Base-by-base conservation (phyloP, 305 asterid species). In the Plantago lanceolata region DNA sequence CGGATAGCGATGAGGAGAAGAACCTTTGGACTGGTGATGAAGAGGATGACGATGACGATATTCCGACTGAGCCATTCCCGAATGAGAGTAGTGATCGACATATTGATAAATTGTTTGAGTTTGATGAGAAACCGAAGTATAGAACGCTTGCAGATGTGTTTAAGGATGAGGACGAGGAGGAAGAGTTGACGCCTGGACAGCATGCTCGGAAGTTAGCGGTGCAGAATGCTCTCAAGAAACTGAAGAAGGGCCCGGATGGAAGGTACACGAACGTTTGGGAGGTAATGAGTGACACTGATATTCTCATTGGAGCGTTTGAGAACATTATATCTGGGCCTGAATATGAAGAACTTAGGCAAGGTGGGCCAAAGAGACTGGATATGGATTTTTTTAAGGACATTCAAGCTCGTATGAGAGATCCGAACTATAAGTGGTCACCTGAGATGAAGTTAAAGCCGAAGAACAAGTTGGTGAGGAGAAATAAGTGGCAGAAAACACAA, bases 401-500 rank as follows among this genome's bases (percentile, higher is more conserved):
- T 60, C 98, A 92, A 71, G 85, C 97, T 29, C 82, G 80, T 29
- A 92, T 89, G 98, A 85, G 97, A 74, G 98, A 93, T 77, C 97
- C 94, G 3, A 84, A 83, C 74, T 93, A 78, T 66, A 78, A 85
- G 75, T 93, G 84, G 71, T 85, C 92, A 0, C 95, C 95, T 8
- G 96, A 84, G 82, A 9, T 87, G 58, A 92, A 89, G 83, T 64
- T 92, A 49, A 92, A 84, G 73, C 98, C 95, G 9, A 92, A 87
- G 82, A 85, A 85, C 82, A 85, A 81, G 85, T 67, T 84, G 59
- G 95, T 87, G 0, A 78, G 83, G 0, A 83, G 90, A 68, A 87
- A 82, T 84, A 87, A 84, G 69, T 93, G 86, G 83, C 91, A 84
- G 86, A 93, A 93, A 74, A 69, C 97, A 14, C 81, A 93, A 73